A percentile compares a stretch with the other conserved stretches of the same genome.
Conservation (phyloP, 2,329 filamentous ascomycete species). For the Colletotrichum chrysophilum region DNA sequence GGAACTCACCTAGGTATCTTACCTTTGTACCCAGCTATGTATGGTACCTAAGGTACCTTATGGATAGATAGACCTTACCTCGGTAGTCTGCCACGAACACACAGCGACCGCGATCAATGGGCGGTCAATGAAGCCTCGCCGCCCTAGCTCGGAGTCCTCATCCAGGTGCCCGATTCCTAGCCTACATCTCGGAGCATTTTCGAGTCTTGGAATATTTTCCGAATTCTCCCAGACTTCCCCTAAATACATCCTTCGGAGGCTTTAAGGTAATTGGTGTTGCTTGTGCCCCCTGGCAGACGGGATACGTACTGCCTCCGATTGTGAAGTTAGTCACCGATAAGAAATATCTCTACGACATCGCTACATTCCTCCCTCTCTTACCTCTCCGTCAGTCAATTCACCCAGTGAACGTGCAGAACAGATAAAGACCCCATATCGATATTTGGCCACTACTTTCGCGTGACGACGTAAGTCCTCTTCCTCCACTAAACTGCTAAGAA, state of each 20-base stretch:
- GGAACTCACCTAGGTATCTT: neutral
- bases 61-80: neutral
- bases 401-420: neutral
- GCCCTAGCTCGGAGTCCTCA: neutral
- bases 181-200: too few species aligned
- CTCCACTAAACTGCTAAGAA: neutral
- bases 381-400: neutral
- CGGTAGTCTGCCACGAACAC: neutral
- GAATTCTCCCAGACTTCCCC: too few species aligned
- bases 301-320: too few species aligned
- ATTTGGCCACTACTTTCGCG: conserved; percentile 81
- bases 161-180: too few species aligned
- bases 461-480: conserved; percentile 73
- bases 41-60: neutral
- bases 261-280: too few species aligned
- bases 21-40: neutral
- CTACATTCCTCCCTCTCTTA: neutral
- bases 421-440: conserved; percentile 71
- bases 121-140: neutral
- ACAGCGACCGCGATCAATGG: neutral
- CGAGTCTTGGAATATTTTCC: too few species aligned
- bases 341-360: neutral
- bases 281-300: too few species aligned
- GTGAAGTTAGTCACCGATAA: neutral
- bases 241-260: too few species aligned